Evolutionary conservation across 2,329 filamentous ascomycete genomes (phyloP).

Genomic region (Pleoardoris graminearum): DNA sequence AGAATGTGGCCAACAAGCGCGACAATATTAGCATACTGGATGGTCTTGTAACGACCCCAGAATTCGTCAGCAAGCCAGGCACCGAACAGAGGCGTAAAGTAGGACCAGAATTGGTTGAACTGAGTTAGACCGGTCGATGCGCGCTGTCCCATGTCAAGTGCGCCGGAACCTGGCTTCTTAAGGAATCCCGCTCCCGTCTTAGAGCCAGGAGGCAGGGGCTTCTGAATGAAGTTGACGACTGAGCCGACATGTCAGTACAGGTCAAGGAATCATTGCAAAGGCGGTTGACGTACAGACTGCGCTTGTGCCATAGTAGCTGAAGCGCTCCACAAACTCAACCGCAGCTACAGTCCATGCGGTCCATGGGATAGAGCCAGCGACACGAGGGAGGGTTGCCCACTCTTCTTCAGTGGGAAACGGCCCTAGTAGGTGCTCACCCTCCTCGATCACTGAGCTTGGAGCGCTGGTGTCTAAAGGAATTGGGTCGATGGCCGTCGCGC

Average conservation of each 20-base stretch:
- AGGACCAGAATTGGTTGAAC: conserved; percentile 61
- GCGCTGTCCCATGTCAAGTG: conserved; percentile 60
- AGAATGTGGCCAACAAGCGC: conserved; percentile 62
- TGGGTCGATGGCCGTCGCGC: conserved; percentile 31
- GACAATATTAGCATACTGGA: conserved; percentile 59
- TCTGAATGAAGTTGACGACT: conserved; percentile 45
- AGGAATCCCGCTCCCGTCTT: conserved; percentile 42
- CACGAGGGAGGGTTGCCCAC: conserved; percentile 41
- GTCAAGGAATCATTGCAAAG: neutral
- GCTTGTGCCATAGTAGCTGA: conserved; percentile 45
- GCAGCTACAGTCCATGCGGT: conserved; percentile 42
- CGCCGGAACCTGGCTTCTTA: conserved; percentile 45
- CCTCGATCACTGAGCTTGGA: conserved; percentile 24
- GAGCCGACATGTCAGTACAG: neutral
- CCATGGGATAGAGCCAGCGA: conserved; percentile 41
- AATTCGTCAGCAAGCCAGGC: conserved; percentile 64
- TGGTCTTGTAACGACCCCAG: conserved; percentile 63
- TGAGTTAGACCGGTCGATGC: conserved; percentile 57
- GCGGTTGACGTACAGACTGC: conserved; percentile 33
- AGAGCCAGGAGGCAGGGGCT: conserved; percentile 36
- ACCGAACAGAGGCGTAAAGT: conserved; percentile 61
- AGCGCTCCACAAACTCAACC: conserved; percentile 43
- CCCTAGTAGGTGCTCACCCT: conserved; percentile 23
- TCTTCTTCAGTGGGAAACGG: conserved; percentile 44
- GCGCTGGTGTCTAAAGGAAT: conserved; percentile 30